Evolutionary conservation across 1,284 basidiomycete genomes (phyloP), one percentile per base, ranked within the genome.

Genomic region (Cutaneotrichosporon cyanovorans): DNA sequence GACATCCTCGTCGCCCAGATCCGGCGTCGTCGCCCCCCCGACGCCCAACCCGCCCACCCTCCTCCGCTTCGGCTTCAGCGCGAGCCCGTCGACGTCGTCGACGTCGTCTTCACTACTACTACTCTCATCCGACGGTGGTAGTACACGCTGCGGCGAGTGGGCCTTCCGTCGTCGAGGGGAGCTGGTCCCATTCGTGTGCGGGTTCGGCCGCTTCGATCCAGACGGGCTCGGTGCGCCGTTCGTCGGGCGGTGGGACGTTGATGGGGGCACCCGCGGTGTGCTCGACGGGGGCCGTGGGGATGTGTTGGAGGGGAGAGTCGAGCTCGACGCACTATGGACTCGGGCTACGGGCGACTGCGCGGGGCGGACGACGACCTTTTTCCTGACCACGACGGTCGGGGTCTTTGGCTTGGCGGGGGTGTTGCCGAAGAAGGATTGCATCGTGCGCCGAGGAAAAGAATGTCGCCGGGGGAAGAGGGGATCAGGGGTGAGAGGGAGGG

Each of bases 361-460:
- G 3, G 42, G 37, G 16, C 40, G 41, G 4, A 19, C 36, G 14
- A 37, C n/a, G 16, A 55, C 40, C 15, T 51, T 50, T 42, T 57
- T 57, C 37, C 54, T 55, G 19, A 57, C 52, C 9, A 55, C 51
- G 16, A 58, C 58, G 37, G 55, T 58, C 31, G 25, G 55, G 47
- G 20, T 58, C 51, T 11, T 50, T 20, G 2, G 54, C 28, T 2
- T 47, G 36, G 42, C 56, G 39, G 11, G 51, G 49, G 45, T 21
- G 43, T 46, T 46, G 36, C 58, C 58, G 46, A 63, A 63, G 39
- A 63, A 61, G 15, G 61, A 63, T 40, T 59, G 49, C 59, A 62
- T 62, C 5, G 22, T 14, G n/a, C 22, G 35, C 18, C 12, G 16
- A 23, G 9, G 15, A 31, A 31, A 31, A 15, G 8, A 8, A 31